Base-by-base conservation (phyloP, 768 basidiomycete species). In the Naematelia aurantialba region DNA sequence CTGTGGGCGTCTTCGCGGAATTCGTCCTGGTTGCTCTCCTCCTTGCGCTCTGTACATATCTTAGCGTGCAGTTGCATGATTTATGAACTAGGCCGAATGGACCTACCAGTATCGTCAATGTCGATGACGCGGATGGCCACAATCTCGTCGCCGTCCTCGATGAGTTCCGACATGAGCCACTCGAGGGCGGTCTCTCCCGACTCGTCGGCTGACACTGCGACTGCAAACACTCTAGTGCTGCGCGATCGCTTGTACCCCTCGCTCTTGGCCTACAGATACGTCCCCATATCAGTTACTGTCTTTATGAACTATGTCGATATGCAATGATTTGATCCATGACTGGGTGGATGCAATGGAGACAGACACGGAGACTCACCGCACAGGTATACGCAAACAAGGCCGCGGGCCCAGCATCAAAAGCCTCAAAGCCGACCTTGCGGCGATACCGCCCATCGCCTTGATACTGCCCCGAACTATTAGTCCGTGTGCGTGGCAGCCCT, bases 71-170 rank as follows among this genome's bases (percentile, higher is more conserved):
- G 14, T 19, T 17, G 14, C n/a, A 46, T 24, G 30, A 42, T 45
- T 34, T 52, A n/a, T 26, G 22, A 17, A 56, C 44, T 10, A 12
- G 13, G 13, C 21, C 25, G 24, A 5, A 14, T 3, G 34, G 30
- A 70, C 84, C 30, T 61, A 90, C 89, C 87, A 25, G 90, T 78
- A 30, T 87, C 88, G 31, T 91, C 92, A 61, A 88, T 84, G 62
- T 94, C 91, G 13, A 94, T 84, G 0, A 94, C 94, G 34, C 94
- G 81, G 58, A 89, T 89, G 8, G 97, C 87, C 57, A 99, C 85
- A 21, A 98, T 79, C 78, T 98, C 94, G 73, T 98, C 94, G 1
- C 89, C 89, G 58, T 79, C 77, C 56, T 81, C 80, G 5, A 87
- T 85, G 11, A 99, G 81, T 30, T 83, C 82, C 67, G 90, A 88